Percentiles rank a stretch among this genome's conserved stretches.
phyloP scores from a whole-genome alignment of 1,139 yeast genomes.

The Candida sp. region DNA sequence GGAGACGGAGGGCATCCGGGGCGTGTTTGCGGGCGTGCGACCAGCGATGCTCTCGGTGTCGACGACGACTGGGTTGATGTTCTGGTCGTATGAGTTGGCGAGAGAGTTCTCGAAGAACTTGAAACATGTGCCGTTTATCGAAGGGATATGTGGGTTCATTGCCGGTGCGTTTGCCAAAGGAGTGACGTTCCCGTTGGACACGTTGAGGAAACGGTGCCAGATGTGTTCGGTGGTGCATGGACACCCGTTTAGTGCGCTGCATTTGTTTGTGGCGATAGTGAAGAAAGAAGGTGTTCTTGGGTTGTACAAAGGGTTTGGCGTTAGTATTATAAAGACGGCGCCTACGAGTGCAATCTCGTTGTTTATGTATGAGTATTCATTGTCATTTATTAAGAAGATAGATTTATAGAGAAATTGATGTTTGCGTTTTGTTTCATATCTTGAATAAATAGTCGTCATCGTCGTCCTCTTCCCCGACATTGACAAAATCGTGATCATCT shows the following conservation, averaged over 20 bases:
- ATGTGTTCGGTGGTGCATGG: conserved; percentile 44
- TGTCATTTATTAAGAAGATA: conserved; percentile 14
- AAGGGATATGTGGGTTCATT: conserved; percentile 69
- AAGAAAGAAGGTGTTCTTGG: conserved; percentile 65
- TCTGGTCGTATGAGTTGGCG: conserved; percentile 64
- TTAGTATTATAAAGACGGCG: conserved; percentile 75
- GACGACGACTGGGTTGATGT: conserved; percentile 69
- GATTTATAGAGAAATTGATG: not conserved
- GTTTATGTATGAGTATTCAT: conserved; percentile 64
- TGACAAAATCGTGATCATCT: conserved; percentile 30
- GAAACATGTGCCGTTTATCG: conserved; percentile 49
- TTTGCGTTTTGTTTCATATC: conserved; percentile 8
- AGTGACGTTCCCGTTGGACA: conserved; percentile 83
- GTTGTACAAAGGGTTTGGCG: conserved; percentile 72
- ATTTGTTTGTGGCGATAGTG: conserved; percentile 37
- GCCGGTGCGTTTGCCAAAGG: conserved; percentile 83
- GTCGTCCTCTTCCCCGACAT: conserved; percentile 27
- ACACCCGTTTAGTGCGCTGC: conserved; percentile 18
- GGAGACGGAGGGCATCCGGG: conserved; percentile 52
- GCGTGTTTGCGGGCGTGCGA: conserved; percentile 65
- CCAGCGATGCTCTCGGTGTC: conserved; percentile 71
- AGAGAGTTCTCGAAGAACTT: conserved; percentile 30
- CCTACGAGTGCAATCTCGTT: conserved; percentile 85
- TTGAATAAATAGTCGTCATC: conserved; percentile 42
- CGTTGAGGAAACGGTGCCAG: conserved; percentile 80